phyloP scores from a whole-genome alignment of 2,329 filamentous ascomycete species.

The Parastagonospora nodorum region DNA sequence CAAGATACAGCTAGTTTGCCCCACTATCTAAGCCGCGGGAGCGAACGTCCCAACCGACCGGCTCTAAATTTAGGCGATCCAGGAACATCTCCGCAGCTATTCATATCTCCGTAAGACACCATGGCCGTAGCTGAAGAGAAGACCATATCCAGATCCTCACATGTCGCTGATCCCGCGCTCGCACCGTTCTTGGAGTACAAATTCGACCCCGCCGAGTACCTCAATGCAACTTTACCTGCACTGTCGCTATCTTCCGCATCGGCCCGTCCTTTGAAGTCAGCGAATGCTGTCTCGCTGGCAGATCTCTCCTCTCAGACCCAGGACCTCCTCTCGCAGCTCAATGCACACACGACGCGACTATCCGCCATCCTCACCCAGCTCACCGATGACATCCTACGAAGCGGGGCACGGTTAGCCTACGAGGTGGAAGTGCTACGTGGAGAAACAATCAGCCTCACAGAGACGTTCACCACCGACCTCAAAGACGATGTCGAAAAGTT shows the following conservation, averaged over 20 bases:
- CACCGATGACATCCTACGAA: conserved; percentile 92
- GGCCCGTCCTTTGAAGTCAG: conserved; percentile 42
- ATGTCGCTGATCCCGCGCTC: conserved; percentile 74
- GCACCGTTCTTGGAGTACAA: conserved; percentile 74
- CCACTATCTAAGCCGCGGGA: conserved; percentile 19
- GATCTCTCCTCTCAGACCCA: conserved; percentile 83
- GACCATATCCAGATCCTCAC: conserved; percentile 44
- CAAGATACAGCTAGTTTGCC: conserved; percentile 3
- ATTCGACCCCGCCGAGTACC: conserved; percentile 84
- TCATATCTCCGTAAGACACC: conserved; percentile 12
- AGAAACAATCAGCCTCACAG: conserved; percentile 79
- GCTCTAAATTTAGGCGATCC: conserved; percentile 14
- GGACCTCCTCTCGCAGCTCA: conserved; percentile 82
- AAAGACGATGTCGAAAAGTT: conserved; percentile 75
- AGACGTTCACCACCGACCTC: conserved; percentile 75
- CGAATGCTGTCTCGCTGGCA: conserved; percentile 65
- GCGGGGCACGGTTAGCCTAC: conserved; percentile 86
- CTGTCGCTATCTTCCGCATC: conserved; percentile 59
- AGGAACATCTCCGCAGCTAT: conserved; percentile 17
- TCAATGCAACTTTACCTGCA: conserved; percentile 78
- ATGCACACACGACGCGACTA: conserved; percentile 82
- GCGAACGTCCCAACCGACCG: conserved; percentile 20
- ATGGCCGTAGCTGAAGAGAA: conserved; percentile 35
- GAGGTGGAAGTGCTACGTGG: conserved; percentile 93
- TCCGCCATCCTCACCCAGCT: conserved; percentile 82